Percentiles rank a stretch among this genome's conserved stretches.
These are phyloP conservation scores for Penicillium ochrochloron DNA, from an alignment of 495 filamentous ascomycete genomes.

Conservation along the genomic window DNA sequence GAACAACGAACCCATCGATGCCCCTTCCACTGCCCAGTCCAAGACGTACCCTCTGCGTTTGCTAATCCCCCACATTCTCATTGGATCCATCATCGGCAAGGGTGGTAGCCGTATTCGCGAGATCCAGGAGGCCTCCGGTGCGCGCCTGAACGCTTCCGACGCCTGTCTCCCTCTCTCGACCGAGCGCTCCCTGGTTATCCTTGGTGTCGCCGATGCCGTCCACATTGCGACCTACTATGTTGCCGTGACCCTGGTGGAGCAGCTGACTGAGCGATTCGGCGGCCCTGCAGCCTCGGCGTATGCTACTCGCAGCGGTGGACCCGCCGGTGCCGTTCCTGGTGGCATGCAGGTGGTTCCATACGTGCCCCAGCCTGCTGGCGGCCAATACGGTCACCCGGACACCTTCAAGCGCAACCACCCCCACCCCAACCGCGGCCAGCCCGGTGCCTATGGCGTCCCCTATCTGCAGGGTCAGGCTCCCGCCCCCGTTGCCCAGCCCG, in stretches of 20 bases:
- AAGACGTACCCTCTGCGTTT: constrained; percentile 97
- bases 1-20: constrained; percentile 90
- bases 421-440: constrained; percentile 66
- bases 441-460: constrained; percentile 70
- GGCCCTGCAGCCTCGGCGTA: constrained; percentile 96
- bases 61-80: constrained; percentile 93
- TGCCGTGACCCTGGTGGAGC: constrained; percentile 91
- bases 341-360: constrained; percentile 98
- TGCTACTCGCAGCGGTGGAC: constrained; percentile 91
- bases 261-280: constrained; percentile 93
- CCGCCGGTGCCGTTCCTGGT: constrained; percentile 88
- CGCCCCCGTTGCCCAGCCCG: constrained; percentile 63
- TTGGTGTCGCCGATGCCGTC: constrained; percentile 89
- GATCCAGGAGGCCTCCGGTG: constrained; percentile 97
- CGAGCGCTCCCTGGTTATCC: constrained; percentile 93
- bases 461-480: constrained; percentile 71
- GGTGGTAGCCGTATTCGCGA: constrained; percentile 93
- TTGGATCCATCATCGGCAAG: constrained; percentile 98
- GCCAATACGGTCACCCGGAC: constrained; percentile 90
- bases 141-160: constrained; percentile 95
- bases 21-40: constrained; percentile 85
- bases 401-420: constrained; percentile 73
- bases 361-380: constrained; percentile 86
- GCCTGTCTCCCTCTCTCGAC: constrained; percentile 90
- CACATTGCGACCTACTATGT: constrained; percentile 99